Evolutionary conservation across 1,284 basidiomycete species (phyloP).

Genomic region (Rhodotorula sp.): DNA sequence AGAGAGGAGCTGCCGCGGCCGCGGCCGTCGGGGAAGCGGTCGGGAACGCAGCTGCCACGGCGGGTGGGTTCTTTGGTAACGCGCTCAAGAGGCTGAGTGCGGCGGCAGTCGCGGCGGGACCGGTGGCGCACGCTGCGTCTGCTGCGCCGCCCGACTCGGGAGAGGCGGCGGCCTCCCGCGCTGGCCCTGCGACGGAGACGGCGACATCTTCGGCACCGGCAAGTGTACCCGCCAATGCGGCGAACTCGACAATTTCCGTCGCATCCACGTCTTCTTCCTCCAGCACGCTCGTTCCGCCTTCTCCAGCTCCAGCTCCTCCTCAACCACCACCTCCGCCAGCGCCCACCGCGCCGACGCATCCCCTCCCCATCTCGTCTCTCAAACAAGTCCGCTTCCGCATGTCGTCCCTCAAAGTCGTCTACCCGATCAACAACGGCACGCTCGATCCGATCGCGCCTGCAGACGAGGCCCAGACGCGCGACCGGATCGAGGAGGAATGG

Average conservation of each 20-base stretch:
- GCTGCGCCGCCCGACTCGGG: no score
- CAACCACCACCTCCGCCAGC: slow-evolving; percentile 10
- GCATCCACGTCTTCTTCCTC: neutral
- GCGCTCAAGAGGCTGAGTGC: slow-evolving; percentile 30
- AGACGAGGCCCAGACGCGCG: slow-evolving; percentile 38
- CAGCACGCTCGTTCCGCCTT: neutral
- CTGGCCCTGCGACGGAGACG: no score
- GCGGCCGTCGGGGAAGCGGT: slow-evolving; percentile 22
- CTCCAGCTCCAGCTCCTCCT: neutral
- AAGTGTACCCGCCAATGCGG: neutral
- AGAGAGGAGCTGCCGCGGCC: slow-evolving; percentile 14
- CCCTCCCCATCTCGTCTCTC: slow-evolving; percentile 40
- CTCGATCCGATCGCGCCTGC: slow-evolving; percentile 34
- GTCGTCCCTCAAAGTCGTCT: slow-evolving; percentile 44
- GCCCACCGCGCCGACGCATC: slow-evolving; percentile 6
- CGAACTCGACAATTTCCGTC: neutral
- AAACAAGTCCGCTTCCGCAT: slow-evolving; percentile 47
- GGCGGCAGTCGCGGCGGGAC: slow-evolving; percentile 16
- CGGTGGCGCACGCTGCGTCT: neutral
- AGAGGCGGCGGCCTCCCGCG: no score
- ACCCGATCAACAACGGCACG: slow-evolving; percentile 46
- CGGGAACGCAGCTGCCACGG: slow-evolving; percentile 18
- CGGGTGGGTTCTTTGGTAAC: slow-evolving; percentile 32
- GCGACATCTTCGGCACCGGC: no score
- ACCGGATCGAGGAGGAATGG: slow-evolving; percentile 38